Evolutionary conservation across 164 flowering plant species (phyloP).

Genomic region (Houttuynia cordata): DNA sequence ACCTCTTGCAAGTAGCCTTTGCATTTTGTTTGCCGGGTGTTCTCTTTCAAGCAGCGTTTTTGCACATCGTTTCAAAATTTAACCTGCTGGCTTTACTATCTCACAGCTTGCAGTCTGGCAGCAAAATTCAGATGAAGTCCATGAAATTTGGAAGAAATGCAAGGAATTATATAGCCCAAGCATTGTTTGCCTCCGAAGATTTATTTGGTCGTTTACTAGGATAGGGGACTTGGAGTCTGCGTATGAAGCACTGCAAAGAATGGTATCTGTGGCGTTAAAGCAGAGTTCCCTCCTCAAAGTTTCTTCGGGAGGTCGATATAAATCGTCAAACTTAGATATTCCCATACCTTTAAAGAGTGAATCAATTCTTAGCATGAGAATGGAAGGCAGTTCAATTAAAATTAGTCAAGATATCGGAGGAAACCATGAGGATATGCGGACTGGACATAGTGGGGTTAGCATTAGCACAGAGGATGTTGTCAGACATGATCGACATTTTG

Average conservation of each 20-base stretch:
- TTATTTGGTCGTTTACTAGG: constrained; percentile 56
- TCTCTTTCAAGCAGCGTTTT: background rate
- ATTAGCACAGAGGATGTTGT: too few species aligned
- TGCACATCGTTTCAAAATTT: background rate
- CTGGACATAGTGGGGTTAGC: too few species aligned
- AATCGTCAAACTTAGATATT: constrained; percentile 41
- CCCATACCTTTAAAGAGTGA: constrained; percentile 40
- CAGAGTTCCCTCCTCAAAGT: constrained; percentile 14
- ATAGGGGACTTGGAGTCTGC: constrained; percentile 65
- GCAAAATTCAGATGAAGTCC: constrained; percentile 45
- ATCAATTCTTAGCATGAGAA: constrained; percentile 6
- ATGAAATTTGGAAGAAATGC: constrained; percentile 60
- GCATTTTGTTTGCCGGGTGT: too few species aligned
- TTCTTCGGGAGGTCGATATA: constrained; percentile 21
- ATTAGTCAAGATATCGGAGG: background rate
- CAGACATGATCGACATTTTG: background rate
- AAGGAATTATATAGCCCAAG: constrained; percentile 36
- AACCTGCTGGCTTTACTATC: background rate
- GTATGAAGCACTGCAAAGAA: constrained; percentile 44
- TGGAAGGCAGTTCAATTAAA: constrained; percentile 5
- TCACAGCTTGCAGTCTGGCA: constrained; percentile 78
- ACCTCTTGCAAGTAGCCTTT: too few species aligned
- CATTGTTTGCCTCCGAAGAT: constrained; percentile 37
- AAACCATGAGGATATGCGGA: background rate
- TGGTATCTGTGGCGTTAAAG: constrained; percentile 42